Evolutionary conservation across 495 filamentous ascomycete species (phyloP).

Genomic region (Annulohypoxylon nitens): DNA sequence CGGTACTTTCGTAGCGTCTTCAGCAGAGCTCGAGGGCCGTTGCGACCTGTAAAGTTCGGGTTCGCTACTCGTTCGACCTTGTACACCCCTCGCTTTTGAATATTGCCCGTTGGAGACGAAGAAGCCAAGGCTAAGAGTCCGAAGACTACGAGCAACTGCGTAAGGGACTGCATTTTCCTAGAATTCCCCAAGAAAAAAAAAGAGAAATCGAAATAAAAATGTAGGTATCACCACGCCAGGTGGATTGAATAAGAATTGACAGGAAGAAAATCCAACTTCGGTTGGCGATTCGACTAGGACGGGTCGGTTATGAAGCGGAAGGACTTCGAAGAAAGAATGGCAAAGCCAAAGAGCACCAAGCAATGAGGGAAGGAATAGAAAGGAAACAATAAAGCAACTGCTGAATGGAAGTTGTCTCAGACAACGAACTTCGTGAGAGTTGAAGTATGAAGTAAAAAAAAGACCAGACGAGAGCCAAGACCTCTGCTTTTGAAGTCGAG

Average conservation of each 20-base stretch:
- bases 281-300: constrained; percentile 23
- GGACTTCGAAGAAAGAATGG: constrained; percentile 35
- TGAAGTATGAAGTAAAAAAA: constrained; percentile 34
- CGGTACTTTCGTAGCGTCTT: constrained; percentile 76
- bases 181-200: constrained; percentile 9
- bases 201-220: constrained; percentile 15
- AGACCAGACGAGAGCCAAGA: constrained; percentile 42
- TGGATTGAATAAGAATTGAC: constrained; percentile 33
- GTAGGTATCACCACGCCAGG: constrained; percentile 46
- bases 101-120: constrained; percentile 53
- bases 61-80: constrained; percentile 71
- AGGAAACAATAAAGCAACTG: constrained; percentile 36
- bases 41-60: constrained; percentile 60
- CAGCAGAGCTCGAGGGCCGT: constrained; percentile 69
- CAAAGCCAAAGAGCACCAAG: constrained; percentile 30
- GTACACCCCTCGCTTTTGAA: constrained; percentile 65
- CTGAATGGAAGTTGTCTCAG: constrained; percentile 45
- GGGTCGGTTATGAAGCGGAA: constrained; percentile 28
- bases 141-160: constrained; percentile 53
- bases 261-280: constrained; percentile 22
- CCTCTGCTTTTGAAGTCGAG: constrained; percentile 38
- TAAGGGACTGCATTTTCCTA: constrained; percentile 54
- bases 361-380: constrained; percentile 33
- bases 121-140: constrained; percentile 57
- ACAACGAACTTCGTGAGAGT: constrained; percentile 44